A percentile compares a stretch with the other conserved stretches of the same genome.
Conservation (phyloP, 371 early-diverging fungal species). For the Paramicrosporidium saccamoebae region DNA sequence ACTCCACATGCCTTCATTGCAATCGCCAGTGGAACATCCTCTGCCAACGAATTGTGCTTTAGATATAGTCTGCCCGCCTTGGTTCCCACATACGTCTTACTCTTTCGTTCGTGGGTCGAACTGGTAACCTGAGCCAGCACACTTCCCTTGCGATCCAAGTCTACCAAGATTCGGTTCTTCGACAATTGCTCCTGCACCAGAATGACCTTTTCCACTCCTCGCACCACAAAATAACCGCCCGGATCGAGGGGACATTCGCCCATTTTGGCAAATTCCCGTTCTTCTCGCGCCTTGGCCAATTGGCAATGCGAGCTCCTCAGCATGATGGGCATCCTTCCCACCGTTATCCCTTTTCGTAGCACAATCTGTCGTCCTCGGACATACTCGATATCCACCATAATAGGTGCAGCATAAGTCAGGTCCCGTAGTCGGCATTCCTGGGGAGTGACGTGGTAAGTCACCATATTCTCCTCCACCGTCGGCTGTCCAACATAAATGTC, state of each 20-base stretch:
- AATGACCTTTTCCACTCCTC: slow-evolving; percentile 96
- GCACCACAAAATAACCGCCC: slow-evolving; percentile 98
- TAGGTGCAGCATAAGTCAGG: slow-evolving; percentile 82
- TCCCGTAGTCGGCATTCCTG: slow-evolving; percentile 97
- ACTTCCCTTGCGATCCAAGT: slow-evolving; percentile 45
- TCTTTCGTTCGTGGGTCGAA: slow-evolving; percentile 89
- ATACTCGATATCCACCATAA: slow-evolving; percentile 92
- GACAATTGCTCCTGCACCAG: slow-evolving; percentile 98
- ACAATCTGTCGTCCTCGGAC: slow-evolving; percentile 61
- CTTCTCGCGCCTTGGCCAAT: slow-evolving; percentile 30
- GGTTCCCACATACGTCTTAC: slow-evolving; percentile 64
- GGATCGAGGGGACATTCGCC: slow-evolving; percentile 96
- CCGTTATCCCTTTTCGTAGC: slow-evolving; percentile 43
- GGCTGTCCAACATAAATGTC: slow-evolving; percentile 31
- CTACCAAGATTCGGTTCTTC: slow-evolving; percentile 99
- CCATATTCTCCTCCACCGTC: slow-evolving; percentile 32
- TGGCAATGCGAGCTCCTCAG: slow-evolving; percentile 67
- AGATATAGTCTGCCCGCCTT: slow-evolving; percentile 51
- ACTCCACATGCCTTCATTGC: slow-evolving; percentile 81
- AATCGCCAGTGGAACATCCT: slow-evolving; percentile 73
- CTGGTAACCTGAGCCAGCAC: slow-evolving; percentile 54
- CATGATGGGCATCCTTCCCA: slow-evolving; percentile 98
- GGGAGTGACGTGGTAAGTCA: slow-evolving; percentile 51
- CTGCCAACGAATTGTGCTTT: slow-evolving; percentile 73
- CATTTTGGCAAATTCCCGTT: slow-evolving; percentile 44